Base-by-base conservation (phyloP, 169 alveolate species). In the Plasmodium adleri region DNA sequence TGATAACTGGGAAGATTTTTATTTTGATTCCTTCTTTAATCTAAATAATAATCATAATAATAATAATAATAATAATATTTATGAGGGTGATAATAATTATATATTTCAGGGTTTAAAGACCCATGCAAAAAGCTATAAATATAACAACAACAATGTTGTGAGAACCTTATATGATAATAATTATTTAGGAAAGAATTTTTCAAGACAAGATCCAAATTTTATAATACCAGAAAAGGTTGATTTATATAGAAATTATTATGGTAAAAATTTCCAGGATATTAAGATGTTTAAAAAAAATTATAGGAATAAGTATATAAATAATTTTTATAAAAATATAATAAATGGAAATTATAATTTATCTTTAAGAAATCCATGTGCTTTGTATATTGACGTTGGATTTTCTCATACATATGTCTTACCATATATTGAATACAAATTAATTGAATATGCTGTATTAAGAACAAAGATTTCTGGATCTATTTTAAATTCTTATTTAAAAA, bases 341-440 rank as follows among this genome's bases (percentile, higher is more conserved):
- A 85, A 85, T 32, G 92, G 92, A 1, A 85, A 85, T 47, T 85
- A 59, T 39, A 70, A 71, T 59, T 39, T 85, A 47, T 85, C 92
- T 45, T 32, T 85, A 3, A 20, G 94, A 49, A 88, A 92, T 32
- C 83, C 95, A n/a, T 94, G 97, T 67, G 95, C 97, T 45, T 85
- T 96, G 22, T 96, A 94, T 22, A 91, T 96, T n/a, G 98, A 96
- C 58, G 93, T 94, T n/a, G 98, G 98, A 1, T 96, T 91, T 88
- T 93, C 96, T 70, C 88, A 93, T 49, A 88, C 95, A 22, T 95
- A 93, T 70, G 87, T 93, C 12, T 94, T 96, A 59, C 97, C 98
- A 4, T 94, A 93, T 68, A 94, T 92, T 49, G 94, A 95, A 72
- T 92, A 94, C 45, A 70, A 74, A 68, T 90, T 97, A 20, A 70